Evolutionary conservation across 345 rosid genomes (phyloP).

Genomic region (Eucalyptus caleyi): DNA sequence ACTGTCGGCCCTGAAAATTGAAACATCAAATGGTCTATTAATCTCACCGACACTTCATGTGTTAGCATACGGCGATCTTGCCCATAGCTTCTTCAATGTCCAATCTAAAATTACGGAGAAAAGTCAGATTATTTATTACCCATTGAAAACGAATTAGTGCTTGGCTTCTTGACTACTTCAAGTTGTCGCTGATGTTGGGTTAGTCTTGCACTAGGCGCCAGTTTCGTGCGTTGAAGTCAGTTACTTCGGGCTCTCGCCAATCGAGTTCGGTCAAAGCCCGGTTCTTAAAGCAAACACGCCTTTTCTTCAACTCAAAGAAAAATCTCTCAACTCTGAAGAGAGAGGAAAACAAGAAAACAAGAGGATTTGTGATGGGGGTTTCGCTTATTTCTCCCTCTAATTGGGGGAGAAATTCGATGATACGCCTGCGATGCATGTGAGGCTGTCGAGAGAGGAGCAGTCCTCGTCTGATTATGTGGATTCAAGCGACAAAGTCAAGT

Average conservation of each 20-base stretch:
- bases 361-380: neutral
- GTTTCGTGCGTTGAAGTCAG: neutral
- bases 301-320: neutral
- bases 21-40: neutral
- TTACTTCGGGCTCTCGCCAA: neutral
- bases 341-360: neutral
- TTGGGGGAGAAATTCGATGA: neutral
- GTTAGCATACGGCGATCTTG: neutral
- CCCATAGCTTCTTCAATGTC: neutral
- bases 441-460: neutral
- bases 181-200: neutral
- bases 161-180: neutral
- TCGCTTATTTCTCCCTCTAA: neutral
- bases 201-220: neutral
- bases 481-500: neutral
- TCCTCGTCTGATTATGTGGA: neutral
- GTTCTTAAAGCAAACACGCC: neutral
- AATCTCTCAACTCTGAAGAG: neutral
- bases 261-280: neutral
- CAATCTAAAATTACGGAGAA: neutral
- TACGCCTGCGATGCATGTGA: neutral
- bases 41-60: neutral
- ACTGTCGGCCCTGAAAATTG: neutral
- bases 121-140: neutral
- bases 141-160: neutral